A percentile compares a stretch with the other conserved stretches of the same genome.
Conservation (phyloP, 164 flowering plant genomes). For the Macadamia integrifolia region DNA sequence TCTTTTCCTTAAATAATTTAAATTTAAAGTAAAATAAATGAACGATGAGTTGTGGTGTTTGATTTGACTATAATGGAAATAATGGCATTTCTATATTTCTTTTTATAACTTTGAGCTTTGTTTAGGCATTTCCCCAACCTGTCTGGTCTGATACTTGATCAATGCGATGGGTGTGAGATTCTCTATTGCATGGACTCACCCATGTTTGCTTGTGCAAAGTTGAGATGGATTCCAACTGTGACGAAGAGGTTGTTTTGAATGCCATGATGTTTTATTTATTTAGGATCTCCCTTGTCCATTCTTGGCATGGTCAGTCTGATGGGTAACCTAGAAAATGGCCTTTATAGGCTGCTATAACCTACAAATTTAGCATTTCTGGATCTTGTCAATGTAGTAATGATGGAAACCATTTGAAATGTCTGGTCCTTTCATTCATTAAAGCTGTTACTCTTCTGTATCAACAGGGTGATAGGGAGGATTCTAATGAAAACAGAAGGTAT, state of each 20-base stretch:
- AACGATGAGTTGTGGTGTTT: too few relatives aligned
- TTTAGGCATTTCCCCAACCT: too few relatives aligned
- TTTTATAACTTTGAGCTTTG: too few relatives aligned
- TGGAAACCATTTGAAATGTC: slow-evolving; percentile 4
- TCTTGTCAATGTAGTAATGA: neutral
- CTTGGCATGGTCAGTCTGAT: neutral
- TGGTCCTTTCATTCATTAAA: neutral
- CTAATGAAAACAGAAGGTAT: slow-evolving; percentile 43
- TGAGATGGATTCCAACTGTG: too few relatives aligned
- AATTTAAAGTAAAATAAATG: too few relatives aligned
- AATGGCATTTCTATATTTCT: too few relatives aligned
- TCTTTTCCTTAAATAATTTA: too few relatives aligned
- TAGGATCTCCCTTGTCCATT: neutral
- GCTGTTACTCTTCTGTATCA: neutral
- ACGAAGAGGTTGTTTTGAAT: too few relatives aligned
- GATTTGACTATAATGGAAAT: too few relatives aligned
- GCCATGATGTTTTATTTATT: too few relatives aligned
- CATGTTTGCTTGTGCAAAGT: too few relatives aligned
- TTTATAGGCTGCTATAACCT: neutral
- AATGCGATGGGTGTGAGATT: neutral
- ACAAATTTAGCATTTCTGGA: neutral
- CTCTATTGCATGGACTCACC: too few relatives aligned
- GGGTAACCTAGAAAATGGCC: neutral
- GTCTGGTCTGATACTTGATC: neutral
- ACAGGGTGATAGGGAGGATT: slow-evolving; percentile 74